phyloP scores from a whole-genome alignment of 805 yeast species.

The Cyberlindnera subsufficiens region DNA sequence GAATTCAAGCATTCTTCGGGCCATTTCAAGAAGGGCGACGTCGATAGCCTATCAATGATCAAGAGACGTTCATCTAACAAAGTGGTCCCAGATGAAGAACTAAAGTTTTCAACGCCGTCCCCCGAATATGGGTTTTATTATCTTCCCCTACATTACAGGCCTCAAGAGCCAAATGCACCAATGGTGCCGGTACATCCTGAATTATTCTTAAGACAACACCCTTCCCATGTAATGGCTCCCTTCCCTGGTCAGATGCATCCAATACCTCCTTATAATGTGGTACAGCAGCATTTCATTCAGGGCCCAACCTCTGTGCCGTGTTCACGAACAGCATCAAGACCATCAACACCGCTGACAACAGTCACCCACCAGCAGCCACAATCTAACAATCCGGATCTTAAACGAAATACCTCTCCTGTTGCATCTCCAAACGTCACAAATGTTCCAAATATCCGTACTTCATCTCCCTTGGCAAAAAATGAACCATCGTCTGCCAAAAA shows the following conservation, averaged over 20 bases:
- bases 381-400: too few species aligned
- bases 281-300: too few species aligned
- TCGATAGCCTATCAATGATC: slow-evolving; percentile 54
- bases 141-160: background rate
- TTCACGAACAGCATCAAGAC: too few species aligned
- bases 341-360: too few species aligned
- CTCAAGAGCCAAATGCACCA: background rate
- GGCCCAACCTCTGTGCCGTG: too few species aligned
- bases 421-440: background rate
- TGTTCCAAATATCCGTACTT: background rate
- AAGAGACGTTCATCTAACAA: slow-evolving; percentile 46
- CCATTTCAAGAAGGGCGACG: slow-evolving; percentile 67
- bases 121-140: slow-evolving; percentile 1
- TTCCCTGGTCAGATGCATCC: too few species aligned
- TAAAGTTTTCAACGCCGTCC: slow-evolving; percentile 6
- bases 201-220: too few species aligned
- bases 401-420: too few species aligned
- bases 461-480: background rate
- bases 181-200: too few species aligned
- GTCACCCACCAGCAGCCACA: too few species aligned
- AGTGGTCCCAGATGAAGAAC: slow-evolving; percentile 12
- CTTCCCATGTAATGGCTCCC: too few species aligned
- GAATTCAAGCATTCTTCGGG: slow-evolving; percentile 78
- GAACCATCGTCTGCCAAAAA: slow-evolving; percentile 2
- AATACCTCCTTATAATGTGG: too few species aligned